Base-by-base conservation (phyloP, 2,329 filamentous ascomycete genomes). In the Fusarium sp. region DNA sequence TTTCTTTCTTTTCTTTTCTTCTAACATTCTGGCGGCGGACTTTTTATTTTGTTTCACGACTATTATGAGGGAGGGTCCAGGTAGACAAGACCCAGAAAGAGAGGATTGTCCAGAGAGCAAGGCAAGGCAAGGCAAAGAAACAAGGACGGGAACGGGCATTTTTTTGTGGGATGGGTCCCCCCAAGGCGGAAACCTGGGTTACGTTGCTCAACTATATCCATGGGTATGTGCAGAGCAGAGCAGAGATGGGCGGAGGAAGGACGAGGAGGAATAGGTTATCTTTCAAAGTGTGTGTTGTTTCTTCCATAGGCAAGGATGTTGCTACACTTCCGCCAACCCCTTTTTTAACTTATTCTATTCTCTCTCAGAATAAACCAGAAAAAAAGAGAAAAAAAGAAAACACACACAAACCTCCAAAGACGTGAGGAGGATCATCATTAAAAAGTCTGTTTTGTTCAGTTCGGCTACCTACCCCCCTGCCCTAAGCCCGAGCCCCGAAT, bases 151-250 rank as follows among this genome's bases (percentile, higher is more conserved):
- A 47, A 18, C 6, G 22, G 42, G 14, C 22, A 16, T 16, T 47
- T 47, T 47, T 42, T 59, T 63, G 66, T 73, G 70, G 70, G 70
- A 70, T 45, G 40, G 50, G 50, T 31, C 50, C 50, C 16, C 45
- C 27, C 40, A 10, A 67, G 50, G 38, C 52, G 50, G 59, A 27
- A 61, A 60, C 35, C 45, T 56, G 69, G 66, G 63, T 73, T 63
- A 65, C 70, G 52, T 66, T 70, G 66, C 66, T 67, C 69, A 70
- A 36, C 70, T 63, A 60, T 50, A 63, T 54, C 60, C 66, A 73
- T 63, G 27, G 70, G 50, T 73, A 58, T 61, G 20, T 45, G 36
- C 61, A 38, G 54, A 45, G 40, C 40, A 45, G 20, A 45, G 40
- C 40, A 45, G 40, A 45, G 40, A 22, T 22, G 40, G 40, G 40